Conservation (phyloP, 1,284 basidiomycete genomes). For the Melampsora abietis-canadensis region DNA sequence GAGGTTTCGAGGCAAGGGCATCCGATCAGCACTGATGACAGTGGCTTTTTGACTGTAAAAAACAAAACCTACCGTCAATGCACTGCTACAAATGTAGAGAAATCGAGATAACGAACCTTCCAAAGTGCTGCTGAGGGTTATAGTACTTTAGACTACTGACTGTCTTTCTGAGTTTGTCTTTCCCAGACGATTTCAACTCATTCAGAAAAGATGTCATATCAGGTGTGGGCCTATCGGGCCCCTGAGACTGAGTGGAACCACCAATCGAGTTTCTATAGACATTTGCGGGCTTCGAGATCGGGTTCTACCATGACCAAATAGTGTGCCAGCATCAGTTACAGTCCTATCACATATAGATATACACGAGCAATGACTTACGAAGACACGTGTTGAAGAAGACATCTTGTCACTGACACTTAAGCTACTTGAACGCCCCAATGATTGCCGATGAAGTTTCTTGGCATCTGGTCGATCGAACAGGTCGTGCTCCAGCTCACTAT, state of each 20-base stretch:
- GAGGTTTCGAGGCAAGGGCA: slow-evolving; percentile 14
- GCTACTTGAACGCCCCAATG: slow-evolving; percentile 2
- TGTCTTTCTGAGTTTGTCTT: slow-evolving; percentile 33
- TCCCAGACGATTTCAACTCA: slow-evolving; percentile 33
- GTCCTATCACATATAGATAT: neutral
- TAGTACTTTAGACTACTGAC: slow-evolving; percentile 32
- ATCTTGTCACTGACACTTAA: neutral
- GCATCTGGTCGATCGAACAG: slow-evolving; percentile 21
- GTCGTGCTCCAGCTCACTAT: slow-evolving; percentile 31
- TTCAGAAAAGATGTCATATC: slow-evolving; percentile 36
- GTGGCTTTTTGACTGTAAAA: slow-evolving; percentile 10
- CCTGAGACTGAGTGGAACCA: slow-evolving; percentile 13
- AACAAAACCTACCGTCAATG: neutral
- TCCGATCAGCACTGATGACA: neutral
- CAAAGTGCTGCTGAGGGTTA: slow-evolving; percentile 15
- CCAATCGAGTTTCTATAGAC: slow-evolving; percentile 32
- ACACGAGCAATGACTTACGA: neutral
- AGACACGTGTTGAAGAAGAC: neutral
- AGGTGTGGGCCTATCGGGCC: slow-evolving; percentile 5
- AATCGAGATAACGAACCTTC: slow-evolving; percentile 12
- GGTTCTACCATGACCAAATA: neutral
- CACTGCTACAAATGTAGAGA: neutral
- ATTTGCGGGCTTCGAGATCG: neutral
- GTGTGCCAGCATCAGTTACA: neutral
- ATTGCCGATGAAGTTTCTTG: neutral